phyloP scores from a whole-genome alignment of 208 protist genomes.

The Trypanosoma boissoni region DNA sequence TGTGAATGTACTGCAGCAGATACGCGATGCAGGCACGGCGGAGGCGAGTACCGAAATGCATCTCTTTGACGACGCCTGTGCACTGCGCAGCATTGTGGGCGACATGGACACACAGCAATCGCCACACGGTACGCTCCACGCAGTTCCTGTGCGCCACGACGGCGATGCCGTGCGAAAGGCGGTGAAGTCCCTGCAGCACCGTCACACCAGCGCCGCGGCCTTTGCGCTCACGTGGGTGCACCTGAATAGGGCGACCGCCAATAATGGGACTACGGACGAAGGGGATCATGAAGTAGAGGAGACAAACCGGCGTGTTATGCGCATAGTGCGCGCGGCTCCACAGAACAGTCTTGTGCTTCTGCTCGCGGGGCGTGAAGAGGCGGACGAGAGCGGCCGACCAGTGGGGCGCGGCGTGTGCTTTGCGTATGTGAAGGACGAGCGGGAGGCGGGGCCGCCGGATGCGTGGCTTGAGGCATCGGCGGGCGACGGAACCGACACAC shows the following conservation, averaged over 20 bases:
- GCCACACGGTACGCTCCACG: conserved; percentile 27
- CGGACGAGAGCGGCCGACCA: neutral
- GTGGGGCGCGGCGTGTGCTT: conserved; percentile 55
- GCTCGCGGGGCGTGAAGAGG: conserved; percentile 26
- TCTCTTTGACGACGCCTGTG: conserved; percentile 65
- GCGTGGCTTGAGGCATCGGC: conserved; percentile 14
- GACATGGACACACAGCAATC: neutral
- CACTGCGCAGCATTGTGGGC: conserved; percentile 27
- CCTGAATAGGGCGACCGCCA: too few species aligned
- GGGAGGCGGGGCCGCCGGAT: conserved; percentile 29
- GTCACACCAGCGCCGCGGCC: conserved; percentile 10
- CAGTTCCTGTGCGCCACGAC: conserved; percentile 66
- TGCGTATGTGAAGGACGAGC: conserved; percentile 75
- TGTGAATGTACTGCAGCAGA: conserved; percentile 59
- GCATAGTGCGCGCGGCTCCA: conserved; percentile 60
- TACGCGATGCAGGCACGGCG: conserved; percentile 34
- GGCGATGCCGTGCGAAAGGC: conserved; percentile 70
- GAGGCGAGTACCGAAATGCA: too few species aligned
- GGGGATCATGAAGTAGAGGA: conserved; percentile 16
- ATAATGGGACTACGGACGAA: neutral
- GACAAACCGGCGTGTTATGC: conserved; percentile 66
- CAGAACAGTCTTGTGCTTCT: conserved; percentile 72
- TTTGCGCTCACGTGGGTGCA: conserved; percentile 68
- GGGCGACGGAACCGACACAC: neutral
- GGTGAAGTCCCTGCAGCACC: conserved; percentile 51